A percentile compares a stretch with the other conserved stretches of the same genome.
These are phyloP conservation scores for Trichoderma polysporum DNA, from an alignment of 2,329 filamentous ascomycete species.

Conservation along the genomic window DNA sequence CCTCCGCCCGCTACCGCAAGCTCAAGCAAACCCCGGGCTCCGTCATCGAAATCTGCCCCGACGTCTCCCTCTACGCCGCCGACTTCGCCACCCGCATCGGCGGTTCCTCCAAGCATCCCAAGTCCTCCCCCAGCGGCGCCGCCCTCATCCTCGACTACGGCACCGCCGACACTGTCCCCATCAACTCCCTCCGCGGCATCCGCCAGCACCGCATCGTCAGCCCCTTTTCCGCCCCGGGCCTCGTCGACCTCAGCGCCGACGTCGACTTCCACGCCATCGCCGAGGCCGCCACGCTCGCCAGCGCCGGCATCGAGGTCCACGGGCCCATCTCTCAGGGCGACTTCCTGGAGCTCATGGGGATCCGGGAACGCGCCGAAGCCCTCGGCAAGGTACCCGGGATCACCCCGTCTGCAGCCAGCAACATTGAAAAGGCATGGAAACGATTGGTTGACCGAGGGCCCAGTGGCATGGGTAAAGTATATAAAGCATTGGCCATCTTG, in stretches of 20 bases:
- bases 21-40: conserved; percentile 67
- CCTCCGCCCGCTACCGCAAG: conserved; percentile 73
- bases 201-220: conserved; percentile 71
- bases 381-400: conserved; percentile 51
- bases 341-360: conserved; percentile 81
- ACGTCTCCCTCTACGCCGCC: conserved; percentile 74
- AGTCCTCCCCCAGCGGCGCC: conserved; percentile 69
- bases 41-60: conserved; percentile 86
- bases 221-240: conserved; percentile 75
- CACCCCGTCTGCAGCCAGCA: conserved; percentile 50
- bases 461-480: conserved; percentile 89
- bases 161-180: conserved; percentile 71
- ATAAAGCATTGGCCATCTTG: conserved; percentile 88
- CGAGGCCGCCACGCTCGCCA: conserved; percentile 74
- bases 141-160: conserved; percentile 97
- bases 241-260: conserved; percentile 86
- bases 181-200: conserved; percentile 90
- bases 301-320: conserved; percentile 82
- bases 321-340: conserved; percentile 83
- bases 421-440: conserved; percentile 73
- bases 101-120: conserved; percentile 56
- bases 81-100: conserved; percentile 87
- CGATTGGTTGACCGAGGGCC: conserved; percentile 79
- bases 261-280: conserved; percentile 90
- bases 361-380: conserved; percentile 71